These are phyloP conservation scores for Diaporthe vaccinii DNA, from an alignment of 2,329 filamentous ascomycete species.

Conservation along the genomic window DNA sequence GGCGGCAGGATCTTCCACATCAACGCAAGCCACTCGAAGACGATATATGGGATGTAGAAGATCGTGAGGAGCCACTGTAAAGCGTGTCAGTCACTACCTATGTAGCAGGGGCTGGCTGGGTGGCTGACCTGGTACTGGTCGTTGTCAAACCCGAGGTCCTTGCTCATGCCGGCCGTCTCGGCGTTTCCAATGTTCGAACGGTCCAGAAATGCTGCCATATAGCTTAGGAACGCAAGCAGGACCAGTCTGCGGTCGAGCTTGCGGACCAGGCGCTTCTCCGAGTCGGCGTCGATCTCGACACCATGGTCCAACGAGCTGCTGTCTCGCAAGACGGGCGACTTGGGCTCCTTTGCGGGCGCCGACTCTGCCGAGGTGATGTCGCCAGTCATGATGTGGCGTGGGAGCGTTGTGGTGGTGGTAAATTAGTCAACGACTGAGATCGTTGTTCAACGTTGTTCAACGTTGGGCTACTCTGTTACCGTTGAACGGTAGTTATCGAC, in stretches of 20 bases:
- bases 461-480: neutral
- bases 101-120: neutral
- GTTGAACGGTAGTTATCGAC: neutral
- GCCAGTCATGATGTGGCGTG: constrained; percentile 15
- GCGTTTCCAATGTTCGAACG: constrained; percentile 58
- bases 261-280: constrained; percentile 51
- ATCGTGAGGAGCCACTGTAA: constrained; percentile 58
- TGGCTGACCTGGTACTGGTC: constrained; percentile 53
- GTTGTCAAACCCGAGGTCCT: constrained; percentile 54
- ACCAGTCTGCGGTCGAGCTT: constrained; percentile 52
- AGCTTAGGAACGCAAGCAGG: constrained; percentile 50
- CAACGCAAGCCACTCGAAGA: constrained; percentile 58
- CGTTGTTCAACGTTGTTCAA: neutral
- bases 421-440: neutral
- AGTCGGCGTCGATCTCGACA: constrained; percentile 46
- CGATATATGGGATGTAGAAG: constrained; percentile 60
- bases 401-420: neutral
- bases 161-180: constrained; percentile 52
- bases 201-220: constrained; percentile 54
- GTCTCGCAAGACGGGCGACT: neutral
- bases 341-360: neutral
- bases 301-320: neutral
- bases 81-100: neutral
- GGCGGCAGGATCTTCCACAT: constrained; percentile 58
- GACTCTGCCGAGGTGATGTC: constrained; percentile 13